Base-by-base conservation (phyloP, 805 yeast species). In the Pichia cephalocereana region DNA sequence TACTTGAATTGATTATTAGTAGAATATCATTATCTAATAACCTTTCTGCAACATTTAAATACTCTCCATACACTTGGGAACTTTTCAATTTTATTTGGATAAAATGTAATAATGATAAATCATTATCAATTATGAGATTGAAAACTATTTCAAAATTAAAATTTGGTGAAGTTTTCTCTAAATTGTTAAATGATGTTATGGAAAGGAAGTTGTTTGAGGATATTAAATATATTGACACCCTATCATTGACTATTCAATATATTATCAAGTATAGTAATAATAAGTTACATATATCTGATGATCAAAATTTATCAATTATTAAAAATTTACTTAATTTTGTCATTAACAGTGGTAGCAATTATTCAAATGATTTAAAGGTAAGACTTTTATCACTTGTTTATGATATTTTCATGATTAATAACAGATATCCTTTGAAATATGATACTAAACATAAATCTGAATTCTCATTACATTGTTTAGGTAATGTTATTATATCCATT, bases 1-100 rank as follows among this genome's bases (percentile, higher is more conserved):
- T 82, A 4, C 68, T 82, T 44, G 86, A 80, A 43, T 66, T 84
- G 34, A 51, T 83, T 1, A 70, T 77, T 45, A 87, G 82, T 57
- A 68, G 89, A 47, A 61, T 83, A 57, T 74, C 75, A 48, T 86
- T 80, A 48, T 51, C 53, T 10, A 71, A 70, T 42, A 60, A 63
- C n/a, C 52, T 42, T 10, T 38, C 52, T 11, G 26, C 61, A 2
- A 52, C 58, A 7, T 80, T 79, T 68, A 79, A 72, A 54, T 58
- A 48, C n/a, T 63, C 66, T 46, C 47, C 58, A 1, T 56, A 60
- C 2, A 63, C 76, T 2, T 84, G 91, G 91, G 48, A 51, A 12
- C 61, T 82, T 10, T 72, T 79, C 54, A 58, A 71, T 26, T 54
- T 57, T 18, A 48, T 57, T 2, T 65, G 68, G 69, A 31, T 26